phyloP scores from a whole-genome alignment of 768 basidiomycete species.

The Suillus bovinus region DNA sequence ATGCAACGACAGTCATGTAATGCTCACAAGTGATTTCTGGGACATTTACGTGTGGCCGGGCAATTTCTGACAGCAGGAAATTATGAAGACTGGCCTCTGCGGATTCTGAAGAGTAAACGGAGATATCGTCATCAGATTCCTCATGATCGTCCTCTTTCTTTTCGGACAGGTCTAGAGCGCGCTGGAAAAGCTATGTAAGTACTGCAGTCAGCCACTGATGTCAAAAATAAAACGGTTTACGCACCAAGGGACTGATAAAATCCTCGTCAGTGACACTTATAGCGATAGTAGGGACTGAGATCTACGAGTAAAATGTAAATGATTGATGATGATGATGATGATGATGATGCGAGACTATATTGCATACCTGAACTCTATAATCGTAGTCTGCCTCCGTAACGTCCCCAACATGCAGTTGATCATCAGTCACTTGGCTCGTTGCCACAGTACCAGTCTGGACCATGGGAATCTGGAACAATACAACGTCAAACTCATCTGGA shows the following conservation, averaged over 20 bases:
- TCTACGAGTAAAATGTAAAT: neutral
- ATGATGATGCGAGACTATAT: neutral
- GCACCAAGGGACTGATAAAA: neutral
- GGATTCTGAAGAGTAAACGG: neutral
- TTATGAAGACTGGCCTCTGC: neutral
- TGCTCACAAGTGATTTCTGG: neutral
- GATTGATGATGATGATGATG: neutral
- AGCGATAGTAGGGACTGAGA: neutral
- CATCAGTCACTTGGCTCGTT: neutral
- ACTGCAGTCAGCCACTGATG: neutral
- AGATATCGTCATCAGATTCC: neutral
- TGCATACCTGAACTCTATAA: neutral
- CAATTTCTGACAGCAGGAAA: neutral
- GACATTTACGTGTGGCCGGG: neutral
- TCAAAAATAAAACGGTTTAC: neutral
- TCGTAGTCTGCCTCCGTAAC: neutral
- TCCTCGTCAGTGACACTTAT: neutral
- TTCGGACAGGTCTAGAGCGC: neutral
- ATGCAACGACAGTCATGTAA: neutral
- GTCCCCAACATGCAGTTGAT: neutral
- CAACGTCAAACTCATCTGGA: neutral
- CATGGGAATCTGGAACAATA: neutral
- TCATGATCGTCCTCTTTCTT: neutral
- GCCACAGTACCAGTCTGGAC: neutral
- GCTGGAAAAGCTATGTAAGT: neutral